These are phyloP conservation scores for Cenchrus americanus DNA, from an alignment of 176 grass and related monocot species.

Conservation along the genomic window DNA sequence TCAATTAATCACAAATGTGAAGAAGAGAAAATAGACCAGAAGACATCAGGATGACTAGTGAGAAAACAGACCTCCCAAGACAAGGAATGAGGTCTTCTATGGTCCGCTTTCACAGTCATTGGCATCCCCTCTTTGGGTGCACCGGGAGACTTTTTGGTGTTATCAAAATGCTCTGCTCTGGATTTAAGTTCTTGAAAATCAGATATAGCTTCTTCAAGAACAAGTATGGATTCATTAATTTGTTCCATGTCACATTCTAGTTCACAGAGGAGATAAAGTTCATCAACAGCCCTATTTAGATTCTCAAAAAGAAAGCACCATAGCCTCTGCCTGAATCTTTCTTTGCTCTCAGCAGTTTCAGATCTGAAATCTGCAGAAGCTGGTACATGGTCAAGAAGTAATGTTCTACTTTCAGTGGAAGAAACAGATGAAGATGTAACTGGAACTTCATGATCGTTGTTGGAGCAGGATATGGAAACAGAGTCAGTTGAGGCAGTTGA, in stretches of 20 bases:
- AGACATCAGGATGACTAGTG: conserved; percentile 22
- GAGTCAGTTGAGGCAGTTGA: conserved; percentile 33
- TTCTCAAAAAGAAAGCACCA: conserved; percentile 99
- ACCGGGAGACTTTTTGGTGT: conserved; percentile 71
- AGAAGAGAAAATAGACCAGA: not conserved
- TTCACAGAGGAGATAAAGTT: conserved; percentile 98
- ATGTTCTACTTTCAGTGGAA: conserved; percentile 44
- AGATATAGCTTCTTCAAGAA: conserved; percentile 94
- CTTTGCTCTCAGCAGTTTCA: conserved; percentile 92
- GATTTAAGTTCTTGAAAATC: conserved; percentile 96
- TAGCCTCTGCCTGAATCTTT: conserved; percentile 97
- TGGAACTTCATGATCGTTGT: conserved; percentile 45
- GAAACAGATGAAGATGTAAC: conserved; percentile 44
- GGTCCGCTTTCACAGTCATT: conserved; percentile 83
- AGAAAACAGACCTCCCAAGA: conserved; percentile 85
- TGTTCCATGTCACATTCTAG: conserved; percentile 99
- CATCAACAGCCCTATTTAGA: conserved; percentile 95
- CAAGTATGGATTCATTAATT: conserved; percentile 96
- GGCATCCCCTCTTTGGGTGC: conserved; percentile 66
- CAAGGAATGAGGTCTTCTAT: conserved; percentile 91
- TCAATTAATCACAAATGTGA: conserved; percentile 31
- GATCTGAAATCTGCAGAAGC: conserved; percentile 56
- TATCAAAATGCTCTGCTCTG: conserved; percentile 90
- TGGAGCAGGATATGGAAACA: conserved; percentile 28
- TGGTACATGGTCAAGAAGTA: conserved; percentile 34